Conservation (phyloP, 1,284 basidiomycete genomes). For the Papiliotrema nemorosa region DNA sequence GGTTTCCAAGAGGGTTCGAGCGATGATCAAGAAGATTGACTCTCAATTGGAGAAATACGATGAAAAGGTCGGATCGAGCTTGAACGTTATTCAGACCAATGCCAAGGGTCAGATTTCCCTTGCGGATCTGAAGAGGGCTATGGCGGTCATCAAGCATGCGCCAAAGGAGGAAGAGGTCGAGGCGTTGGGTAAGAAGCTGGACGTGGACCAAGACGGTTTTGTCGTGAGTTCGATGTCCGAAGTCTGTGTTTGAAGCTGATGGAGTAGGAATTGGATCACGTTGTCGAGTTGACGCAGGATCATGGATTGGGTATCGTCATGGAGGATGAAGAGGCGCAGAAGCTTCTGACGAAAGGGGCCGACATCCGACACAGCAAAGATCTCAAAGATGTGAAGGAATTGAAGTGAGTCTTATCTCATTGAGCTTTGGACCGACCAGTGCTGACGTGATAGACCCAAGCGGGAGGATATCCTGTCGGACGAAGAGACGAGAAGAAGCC, state of each 20-base stretch:
- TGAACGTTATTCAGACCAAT: constrained; percentile 93
- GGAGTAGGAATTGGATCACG: constrained; percentile 48
- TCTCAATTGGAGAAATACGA: constrained; percentile 90
- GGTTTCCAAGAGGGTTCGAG: constrained; percentile 88
- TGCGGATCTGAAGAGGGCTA: constrained; percentile 81
- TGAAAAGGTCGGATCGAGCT: constrained; percentile 76
- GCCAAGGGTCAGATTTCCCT: constrained; percentile 88
- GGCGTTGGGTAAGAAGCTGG: constrained; percentile 85
- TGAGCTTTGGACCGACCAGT: background rate
- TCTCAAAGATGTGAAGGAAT: constrained; percentile 41
- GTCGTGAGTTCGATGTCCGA: constrained; percentile 57
- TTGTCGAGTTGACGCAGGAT: constrained; percentile 50
- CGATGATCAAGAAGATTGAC: constrained; percentile 96
- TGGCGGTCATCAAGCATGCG: constrained; percentile 89
- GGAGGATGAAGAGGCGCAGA: constrained; percentile 42
- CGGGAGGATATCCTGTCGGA: constrained; percentile 48
- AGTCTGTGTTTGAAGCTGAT: constrained; percentile 2
- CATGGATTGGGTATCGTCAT: constrained; percentile 46
- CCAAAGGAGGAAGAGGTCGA: constrained; percentile 89
- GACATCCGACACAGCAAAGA: constrained; percentile 47
- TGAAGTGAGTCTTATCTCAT: constrained; percentile 29
- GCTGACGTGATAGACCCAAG: constrained; percentile 32
- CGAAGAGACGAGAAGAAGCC: constrained; percentile 15
- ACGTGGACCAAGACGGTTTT: constrained; percentile 93
- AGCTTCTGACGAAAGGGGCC: constrained; percentile 42